phyloP scores from a whole-genome alignment of 768 basidiomycete species.

The Crepidotus variabilis region DNA sequence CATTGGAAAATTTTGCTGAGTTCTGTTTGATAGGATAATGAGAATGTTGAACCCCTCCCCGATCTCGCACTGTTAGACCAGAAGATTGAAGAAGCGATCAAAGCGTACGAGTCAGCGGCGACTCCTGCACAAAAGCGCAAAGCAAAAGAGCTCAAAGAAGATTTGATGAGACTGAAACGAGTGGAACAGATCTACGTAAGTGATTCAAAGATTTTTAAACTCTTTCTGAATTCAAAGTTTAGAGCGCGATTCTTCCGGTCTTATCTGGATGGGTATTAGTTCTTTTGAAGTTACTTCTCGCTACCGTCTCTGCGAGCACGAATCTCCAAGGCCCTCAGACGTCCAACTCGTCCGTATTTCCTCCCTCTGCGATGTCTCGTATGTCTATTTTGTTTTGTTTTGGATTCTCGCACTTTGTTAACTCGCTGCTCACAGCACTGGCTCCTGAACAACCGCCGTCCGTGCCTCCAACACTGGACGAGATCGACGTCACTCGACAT shows the following conservation, averaged over 20 bases:
- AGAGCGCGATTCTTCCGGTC: constrained; percentile 83
- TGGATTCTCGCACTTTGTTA: not conserved
- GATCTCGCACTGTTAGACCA: constrained; percentile 70
- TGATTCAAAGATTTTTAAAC: not conserved
- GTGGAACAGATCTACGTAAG: constrained; percentile 93
- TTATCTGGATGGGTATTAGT: constrained; percentile 92
- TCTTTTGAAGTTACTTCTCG: constrained; percentile 85
- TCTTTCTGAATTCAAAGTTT: not conserved
- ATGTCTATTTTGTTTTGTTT: constrained; percentile 21
- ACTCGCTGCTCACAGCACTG: constrained; percentile 15
- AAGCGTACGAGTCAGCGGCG: constrained; percentile 46
- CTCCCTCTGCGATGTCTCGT: constrained; percentile 68
- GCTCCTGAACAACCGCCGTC: constrained; percentile 61
- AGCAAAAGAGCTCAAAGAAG: constrained; percentile 67
- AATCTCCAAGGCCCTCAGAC: constrained; percentile 62
- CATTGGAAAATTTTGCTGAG: constrained; percentile 2
- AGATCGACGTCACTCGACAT: constrained; percentile 90
- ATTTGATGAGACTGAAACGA: constrained; percentile 82
- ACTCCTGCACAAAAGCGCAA: constrained; percentile 52
- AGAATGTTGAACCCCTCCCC: constrained; percentile 59
- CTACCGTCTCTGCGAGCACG: constrained; percentile 84
- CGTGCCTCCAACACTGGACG: constrained; percentile 78
- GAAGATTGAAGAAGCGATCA: constrained; percentile 68
- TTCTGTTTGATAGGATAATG: constrained; percentile 42
- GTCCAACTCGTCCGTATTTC: constrained; percentile 67